Base-by-base conservation (phyloP, 1,139 yeast genomes). In the Suhomyces chickasaworum region DNA sequence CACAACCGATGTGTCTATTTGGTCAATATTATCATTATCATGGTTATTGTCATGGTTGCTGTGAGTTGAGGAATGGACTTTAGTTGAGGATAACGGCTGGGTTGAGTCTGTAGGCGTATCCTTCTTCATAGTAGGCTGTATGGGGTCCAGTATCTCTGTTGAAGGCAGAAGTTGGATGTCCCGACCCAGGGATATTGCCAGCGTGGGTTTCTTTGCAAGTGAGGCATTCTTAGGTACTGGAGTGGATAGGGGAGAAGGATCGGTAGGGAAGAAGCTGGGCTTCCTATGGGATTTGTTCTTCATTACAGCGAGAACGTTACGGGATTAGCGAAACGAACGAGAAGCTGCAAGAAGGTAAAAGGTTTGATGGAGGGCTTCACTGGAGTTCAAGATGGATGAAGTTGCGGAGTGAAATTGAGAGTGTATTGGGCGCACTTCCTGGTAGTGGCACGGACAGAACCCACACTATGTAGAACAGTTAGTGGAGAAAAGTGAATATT, bases 211-310 rank as follows among this genome's bases (percentile, higher is more conserved):
- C 32, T 29, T 29, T 13, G 32, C 3, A 8, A 29, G 17, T 13
- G 15, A 4, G 3, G 32, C 22, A 23, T 8, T 21, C 38, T 42
- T 42, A 27, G 42, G 36, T 4, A 43, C 35, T 17, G 49, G 51
- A 20, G 35, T 39, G 13, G 51, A 48, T 21, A 49, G 40, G 16
- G 53, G 53, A 18, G 50, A 46, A 15, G 53, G 53, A 30, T 48
- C 44, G 22, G 43, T 44, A 30, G 53, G 53, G 8, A 46, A 39
- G 29, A 50, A 50, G 39, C 39, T 33, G 39, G 49, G 41, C 38
- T 42, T 46, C 49, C 48, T 37, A 32, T 32, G 32, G 3, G 40
- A 29, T 29, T 37, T 37, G 23, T 25, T 7, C 30, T 39, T 39
- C 41, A 39, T 39, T 30, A 34, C 40, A 20, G 34, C 34, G 31